Evolutionary conservation across 2,329 filamentous ascomycete species (phyloP).

Genomic region (Pochonia chlamydosporia): DNA sequence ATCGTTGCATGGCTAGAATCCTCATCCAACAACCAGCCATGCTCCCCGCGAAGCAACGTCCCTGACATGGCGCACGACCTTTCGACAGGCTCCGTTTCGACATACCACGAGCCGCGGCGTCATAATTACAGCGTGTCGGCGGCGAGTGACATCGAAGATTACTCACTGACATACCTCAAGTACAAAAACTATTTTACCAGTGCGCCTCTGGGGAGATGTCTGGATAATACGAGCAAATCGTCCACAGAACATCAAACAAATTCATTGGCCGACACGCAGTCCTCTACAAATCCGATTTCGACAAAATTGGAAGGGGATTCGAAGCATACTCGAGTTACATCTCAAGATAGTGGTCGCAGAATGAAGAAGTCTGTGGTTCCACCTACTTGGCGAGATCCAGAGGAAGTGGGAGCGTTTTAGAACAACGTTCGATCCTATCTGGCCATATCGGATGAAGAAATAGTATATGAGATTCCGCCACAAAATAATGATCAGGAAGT

Average conservation of each 20-base stretch:
- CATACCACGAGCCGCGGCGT: neutral
- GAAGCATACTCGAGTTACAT: too few species aligned
- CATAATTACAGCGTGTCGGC: neutral
- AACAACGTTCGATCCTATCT: slow-evolving; percentile 21
- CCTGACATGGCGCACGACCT: neutral
- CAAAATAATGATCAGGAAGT: neutral
- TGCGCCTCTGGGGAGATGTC: slow-evolving; percentile 22
- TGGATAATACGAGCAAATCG: slow-evolving; percentile 15
- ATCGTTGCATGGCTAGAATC: slow-evolving; percentile 27
- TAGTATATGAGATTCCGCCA: slow-evolving; percentile 6
- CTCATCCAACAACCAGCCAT: slow-evolving; percentile 8
- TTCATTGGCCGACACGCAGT: neutral
- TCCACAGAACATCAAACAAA: neutral
- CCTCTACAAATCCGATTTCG: neutral
- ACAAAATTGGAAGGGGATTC: too few species aligned
- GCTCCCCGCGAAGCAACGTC: neutral
- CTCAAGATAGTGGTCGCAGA: neutral
- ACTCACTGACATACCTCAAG: slow-evolving; percentile 25
- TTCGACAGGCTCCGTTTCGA: slow-evolving; percentile 4
- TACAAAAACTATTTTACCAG: slow-evolving; percentile 26
- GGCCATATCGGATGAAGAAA: slow-evolving; percentile 24
- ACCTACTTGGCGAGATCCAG: slow-evolving; percentile 11
- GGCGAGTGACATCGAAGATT: slow-evolving; percentile 19
- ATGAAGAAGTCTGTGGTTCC: neutral
- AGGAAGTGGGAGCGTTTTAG: slow-evolving; percentile 26